phyloP scores from a whole-genome alignment of 805 yeast genomes.

The Candida krabiensis region DNA sequence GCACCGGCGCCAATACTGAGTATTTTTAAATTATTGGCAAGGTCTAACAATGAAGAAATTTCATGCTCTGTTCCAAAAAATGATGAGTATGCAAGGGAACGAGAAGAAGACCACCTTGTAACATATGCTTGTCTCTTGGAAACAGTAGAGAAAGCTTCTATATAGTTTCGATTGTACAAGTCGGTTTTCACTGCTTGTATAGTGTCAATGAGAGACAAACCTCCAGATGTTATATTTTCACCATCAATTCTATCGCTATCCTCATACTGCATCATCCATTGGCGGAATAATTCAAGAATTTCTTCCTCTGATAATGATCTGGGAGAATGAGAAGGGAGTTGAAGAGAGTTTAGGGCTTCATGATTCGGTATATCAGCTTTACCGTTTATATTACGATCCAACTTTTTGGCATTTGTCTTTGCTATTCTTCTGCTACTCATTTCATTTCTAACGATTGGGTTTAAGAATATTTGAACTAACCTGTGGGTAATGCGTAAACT shows the following conservation, averaged over 20 bases:
- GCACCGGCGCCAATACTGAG: slow-evolving; percentile 89
- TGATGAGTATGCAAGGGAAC: slow-evolving; percentile 73
- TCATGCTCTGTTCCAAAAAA: slow-evolving; percentile 55
- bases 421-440: slow-evolving; percentile 37
- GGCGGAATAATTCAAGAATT: slow-evolving; percentile 31
- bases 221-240: slow-evolving; percentile 28
- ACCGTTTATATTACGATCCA: slow-evolving; percentile 10
- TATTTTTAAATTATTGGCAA: slow-evolving; percentile 31
- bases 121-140: slow-evolving; percentile 74
- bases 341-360: slow-evolving; percentile 21
- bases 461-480: too few relatives aligned
- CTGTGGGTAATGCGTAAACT: too few relatives aligned
- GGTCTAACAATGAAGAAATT: slow-evolving; percentile 38
- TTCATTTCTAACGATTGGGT: too few relatives aligned
- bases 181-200: slow-evolving; percentile 72
- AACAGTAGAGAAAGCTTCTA: slow-evolving; percentile 63
- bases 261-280: slow-evolving; percentile 31
- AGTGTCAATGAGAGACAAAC: slow-evolving; percentile 36
- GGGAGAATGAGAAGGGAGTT: slow-evolving; percentile 7
- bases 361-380: slow-evolving; percentile 34
- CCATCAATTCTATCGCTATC: slow-evolving; percentile 16
- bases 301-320: slow-evolving; percentile 34
- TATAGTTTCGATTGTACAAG: slow-evolving; percentile 68
- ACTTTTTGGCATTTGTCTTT: slow-evolving; percentile 29
- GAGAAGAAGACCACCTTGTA: slow-evolving; percentile 82